Conservation (phyloP, 495 filamentous ascomycete genomes). For the Ascobolus immersus region DNA sequence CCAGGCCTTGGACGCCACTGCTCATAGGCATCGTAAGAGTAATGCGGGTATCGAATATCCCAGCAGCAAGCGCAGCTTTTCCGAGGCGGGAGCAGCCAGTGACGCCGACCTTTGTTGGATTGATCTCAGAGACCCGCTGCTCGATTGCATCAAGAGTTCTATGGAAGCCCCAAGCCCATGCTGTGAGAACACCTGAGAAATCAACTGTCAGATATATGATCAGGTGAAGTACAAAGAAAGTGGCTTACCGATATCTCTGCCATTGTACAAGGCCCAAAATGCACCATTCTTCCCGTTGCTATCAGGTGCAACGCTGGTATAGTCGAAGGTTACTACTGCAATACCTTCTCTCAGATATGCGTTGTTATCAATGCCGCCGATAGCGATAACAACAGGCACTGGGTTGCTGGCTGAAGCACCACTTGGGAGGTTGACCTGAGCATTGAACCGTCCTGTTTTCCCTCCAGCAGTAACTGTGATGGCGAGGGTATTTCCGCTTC, state of each 20-base stretch:
- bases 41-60: constrained; percentile 27
- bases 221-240: neutral
- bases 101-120: constrained; percentile 23
- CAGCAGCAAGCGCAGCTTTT: constrained; percentile 26
- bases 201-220: neutral
- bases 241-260: constrained; percentile 23
- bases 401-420: constrained; percentile 13
- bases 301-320: constrained; percentile 24
- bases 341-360: constrained; percentile 25
- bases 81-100: constrained; percentile 28
- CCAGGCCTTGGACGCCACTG: constrained; percentile 26
- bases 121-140: constrained; percentile 25
- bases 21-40: constrained; percentile 31
- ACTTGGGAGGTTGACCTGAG: constrained; percentile 21
- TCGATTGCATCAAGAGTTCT: constrained; percentile 26
- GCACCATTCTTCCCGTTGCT: constrained; percentile 27
- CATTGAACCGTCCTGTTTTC: constrained; percentile 23
- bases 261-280: constrained; percentile 28
- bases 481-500: constrained; percentile 23
- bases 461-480: constrained; percentile 23
- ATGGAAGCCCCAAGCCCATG: constrained; percentile 31
- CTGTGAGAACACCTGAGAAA: constrained; percentile 21
- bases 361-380: constrained; percentile 28
- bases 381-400: constrained; percentile 28
- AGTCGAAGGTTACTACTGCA: constrained; percentile 27